Evolutionary conservation across 768 basidiomycete genomes (phyloP), one percentile per base, ranked within the genome.

Genomic region (Fistulinella prunicolor): DNA sequence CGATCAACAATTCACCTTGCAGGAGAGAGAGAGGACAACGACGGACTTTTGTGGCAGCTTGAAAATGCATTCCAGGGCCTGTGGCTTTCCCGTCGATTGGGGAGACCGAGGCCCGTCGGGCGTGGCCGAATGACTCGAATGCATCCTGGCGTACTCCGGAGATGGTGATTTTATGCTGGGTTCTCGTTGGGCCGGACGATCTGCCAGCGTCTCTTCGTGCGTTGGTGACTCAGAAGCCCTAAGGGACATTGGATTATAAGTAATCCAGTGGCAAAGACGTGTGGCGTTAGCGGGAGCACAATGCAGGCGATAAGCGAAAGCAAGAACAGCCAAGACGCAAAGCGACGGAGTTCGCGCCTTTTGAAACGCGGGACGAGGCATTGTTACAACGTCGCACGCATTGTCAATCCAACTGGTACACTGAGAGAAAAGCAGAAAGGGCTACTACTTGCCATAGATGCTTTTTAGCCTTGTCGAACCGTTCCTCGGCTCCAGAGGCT

Each of bases 391-490:
- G 42, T 48, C 57, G 49, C 47, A 46, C 16, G 40, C 51, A 43
- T 45, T 54, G 42, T 43, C 24, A 36, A 38, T 38, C 38, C 44
- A 40, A 38, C 38, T 24, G 19, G 46, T 24, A 37, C 21, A 30
- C 36, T 23, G 39, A 42, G 53, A 54, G 43, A 47, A 44, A 39
- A 44, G 32, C 41, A 42, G 24, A 38, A 20, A 26, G 46, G 1
- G 37, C 17, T 36, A 52, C 38, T 35, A 69, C 65, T 66, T 60
- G 56, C 66, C 66, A 67, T 50, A 67, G 24, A 38, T 67, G 66
- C 40, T 67, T 67, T 63, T 67, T 67, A 23, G 67, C 67, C 48
- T 67, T 67, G 63, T 66, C 54, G 30, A 67, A 67, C 29, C 66
- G 59, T 41, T 69, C 67, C 28, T 69, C 65, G 49, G 58, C 16